A percentile compares a stretch with the other conserved stretches of the same genome.
Conservation (phyloP, 371 early-diverging fungal species). For the Circinella minor region DNA sequence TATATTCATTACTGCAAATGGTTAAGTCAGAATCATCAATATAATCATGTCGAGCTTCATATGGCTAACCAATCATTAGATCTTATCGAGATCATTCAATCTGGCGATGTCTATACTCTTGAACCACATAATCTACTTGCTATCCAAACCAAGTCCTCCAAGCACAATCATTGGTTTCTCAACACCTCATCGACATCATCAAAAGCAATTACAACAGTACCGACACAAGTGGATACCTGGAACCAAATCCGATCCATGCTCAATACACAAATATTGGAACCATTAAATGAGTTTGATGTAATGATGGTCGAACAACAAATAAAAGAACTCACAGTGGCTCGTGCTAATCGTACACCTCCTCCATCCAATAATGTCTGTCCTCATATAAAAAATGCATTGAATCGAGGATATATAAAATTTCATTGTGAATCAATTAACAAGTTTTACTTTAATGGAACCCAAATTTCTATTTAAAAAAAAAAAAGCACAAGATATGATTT, state of each 20-base stretch:
- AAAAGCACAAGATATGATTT: background rate
- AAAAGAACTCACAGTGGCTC: background rate
- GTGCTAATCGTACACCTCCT: background rate
- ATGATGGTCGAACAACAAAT: constrained; percentile 2
- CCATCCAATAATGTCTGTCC: background rate
- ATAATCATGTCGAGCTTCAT: background rate
- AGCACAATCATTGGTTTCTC: background rate
- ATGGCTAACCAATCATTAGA: background rate
- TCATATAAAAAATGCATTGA: background rate
- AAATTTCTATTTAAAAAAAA: background rate
- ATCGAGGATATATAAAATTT: background rate
- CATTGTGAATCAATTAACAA: background rate
- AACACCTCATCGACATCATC: background rate
- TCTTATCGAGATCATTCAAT: background rate
- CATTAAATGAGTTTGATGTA: background rate
- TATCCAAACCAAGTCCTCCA: background rate
- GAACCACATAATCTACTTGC: constrained; percentile 2
- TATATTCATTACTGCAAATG: constrained; percentile 2
- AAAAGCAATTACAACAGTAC: background rate
- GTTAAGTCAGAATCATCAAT: background rate
- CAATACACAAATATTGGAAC: background rate
- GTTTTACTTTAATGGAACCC: background rate
- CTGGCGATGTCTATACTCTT: constrained; percentile 3
- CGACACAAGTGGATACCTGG: background rate
- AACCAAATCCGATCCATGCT: background rate